These are phyloP conservation scores for Breynia disticha DNA, from an alignment of 441 rosid species.

Conservation along the genomic window DNA sequence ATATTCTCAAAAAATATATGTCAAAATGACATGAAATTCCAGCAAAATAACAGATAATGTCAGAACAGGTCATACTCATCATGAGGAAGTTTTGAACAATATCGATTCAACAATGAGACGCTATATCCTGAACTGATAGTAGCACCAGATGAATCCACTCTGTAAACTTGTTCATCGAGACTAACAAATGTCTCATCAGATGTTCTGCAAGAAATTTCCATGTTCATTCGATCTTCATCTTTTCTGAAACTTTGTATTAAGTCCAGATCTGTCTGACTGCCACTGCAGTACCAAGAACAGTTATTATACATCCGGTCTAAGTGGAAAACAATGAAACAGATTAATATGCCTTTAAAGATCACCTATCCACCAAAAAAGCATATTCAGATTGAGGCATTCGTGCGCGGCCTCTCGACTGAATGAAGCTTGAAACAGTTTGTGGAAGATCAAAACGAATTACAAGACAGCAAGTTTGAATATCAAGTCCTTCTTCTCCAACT, in stretches of 20 bases:
- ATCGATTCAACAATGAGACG: conserved; percentile 67
- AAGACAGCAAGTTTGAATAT: conserved; percentile 96
- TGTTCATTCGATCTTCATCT: conserved; percentile 62
- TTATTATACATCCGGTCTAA: conserved; percentile 5
- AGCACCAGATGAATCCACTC: conserved; percentile 76
- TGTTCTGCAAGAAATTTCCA: conserved; percentile 66
- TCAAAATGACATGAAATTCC: not conserved
- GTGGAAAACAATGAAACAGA: not conserved
- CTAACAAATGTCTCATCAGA: conserved; percentile 40
- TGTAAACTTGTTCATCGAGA: conserved; percentile 53
- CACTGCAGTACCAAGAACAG: conserved; percentile 43
- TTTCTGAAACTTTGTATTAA: conserved; percentile 52
- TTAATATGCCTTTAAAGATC: conserved; percentile 16
- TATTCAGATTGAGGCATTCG: conserved; percentile 96
- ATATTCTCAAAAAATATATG: conserved; percentile 12
- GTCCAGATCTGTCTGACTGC: conserved; percentile 62
- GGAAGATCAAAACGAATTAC: conserved; percentile 97
- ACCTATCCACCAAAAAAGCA: conserved; percentile 96
- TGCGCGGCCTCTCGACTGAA: conserved; percentile 99
- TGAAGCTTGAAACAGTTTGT: conserved; percentile 93
- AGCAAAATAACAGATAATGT: conserved; percentile 7
- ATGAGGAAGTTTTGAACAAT: conserved; percentile 88
- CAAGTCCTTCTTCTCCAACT: conserved; percentile 99
- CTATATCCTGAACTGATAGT: conserved; percentile 72
- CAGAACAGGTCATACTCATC: conserved; percentile 63